Evolutionary conservation across 495 filamentous ascomycete genomes (phyloP).

Genomic region (Hyaloscypha variabilis): DNA sequence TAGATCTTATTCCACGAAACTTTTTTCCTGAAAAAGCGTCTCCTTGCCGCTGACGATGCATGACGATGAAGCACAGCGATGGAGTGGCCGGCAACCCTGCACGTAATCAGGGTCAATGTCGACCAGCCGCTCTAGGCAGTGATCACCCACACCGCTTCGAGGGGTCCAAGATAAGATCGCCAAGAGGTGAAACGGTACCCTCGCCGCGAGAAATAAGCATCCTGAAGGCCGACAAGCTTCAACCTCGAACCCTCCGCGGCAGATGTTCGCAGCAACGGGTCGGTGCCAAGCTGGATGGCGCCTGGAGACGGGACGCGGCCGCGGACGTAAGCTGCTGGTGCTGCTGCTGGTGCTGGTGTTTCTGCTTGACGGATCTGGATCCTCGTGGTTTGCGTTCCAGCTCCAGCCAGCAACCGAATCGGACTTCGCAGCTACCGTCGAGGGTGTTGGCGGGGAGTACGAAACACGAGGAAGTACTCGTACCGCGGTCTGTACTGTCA

Average conservation of each 20-base stretch:
- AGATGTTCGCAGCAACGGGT: conserved; percentile 1
- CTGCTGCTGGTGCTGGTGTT: no score
- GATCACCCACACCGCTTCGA: background rate
- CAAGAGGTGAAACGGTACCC: conserved; percentile 9
- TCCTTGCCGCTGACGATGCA: background rate
- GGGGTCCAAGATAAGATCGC: conserved; percentile 14
- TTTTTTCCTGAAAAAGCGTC: background rate
- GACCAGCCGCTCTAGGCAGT: background rate
- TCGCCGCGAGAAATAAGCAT: background rate
- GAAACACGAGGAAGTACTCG: no score
- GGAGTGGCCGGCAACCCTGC: background rate
- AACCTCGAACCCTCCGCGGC: conserved; percentile 7
- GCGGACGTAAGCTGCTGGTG: background rate
- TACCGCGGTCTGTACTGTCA: no score
- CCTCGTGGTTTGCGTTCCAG: no score
- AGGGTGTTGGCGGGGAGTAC: no score
- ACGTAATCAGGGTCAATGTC: background rate
- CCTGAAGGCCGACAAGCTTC: conserved; percentile 7
- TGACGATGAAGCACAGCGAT: background rate
- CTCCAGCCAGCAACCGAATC: no score
- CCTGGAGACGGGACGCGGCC: background rate
- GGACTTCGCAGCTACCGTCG: no score
- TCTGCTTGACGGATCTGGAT: no score
- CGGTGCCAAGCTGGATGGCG: background rate
- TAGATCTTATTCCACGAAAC: background rate